A percentile compares a stretch with the other conserved stretches of the same genome.
These are phyloP conservation scores for Vitis hybrid DNA, from an alignment of 177 flowering plant species.

Conservation along the genomic window DNA sequence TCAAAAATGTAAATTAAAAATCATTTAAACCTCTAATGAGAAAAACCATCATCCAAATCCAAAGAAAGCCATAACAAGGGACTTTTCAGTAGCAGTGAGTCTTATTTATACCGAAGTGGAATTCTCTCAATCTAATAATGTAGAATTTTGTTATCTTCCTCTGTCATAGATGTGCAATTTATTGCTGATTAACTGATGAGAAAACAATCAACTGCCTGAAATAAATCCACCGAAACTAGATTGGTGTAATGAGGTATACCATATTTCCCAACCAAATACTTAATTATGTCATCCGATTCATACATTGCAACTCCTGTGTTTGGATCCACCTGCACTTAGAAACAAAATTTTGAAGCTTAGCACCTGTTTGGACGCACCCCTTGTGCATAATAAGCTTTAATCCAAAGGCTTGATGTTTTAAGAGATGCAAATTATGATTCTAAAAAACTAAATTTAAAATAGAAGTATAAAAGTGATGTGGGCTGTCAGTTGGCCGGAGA, in stretches of 20 bases:
- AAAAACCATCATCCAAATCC: too few relatives aligned
- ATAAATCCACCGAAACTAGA: not conserved
- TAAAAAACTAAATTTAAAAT: not conserved
- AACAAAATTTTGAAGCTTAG: conserved; percentile 6
- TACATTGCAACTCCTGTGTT: conserved; percentile 94
- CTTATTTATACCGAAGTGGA: too few relatives aligned
- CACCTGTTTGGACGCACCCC: not conserved
- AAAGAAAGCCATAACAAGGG: too few relatives aligned
- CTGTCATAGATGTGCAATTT: not conserved
- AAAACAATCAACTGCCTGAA: conserved; percentile 8
- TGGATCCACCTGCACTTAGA: conserved; percentile 81
- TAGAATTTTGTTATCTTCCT: not conserved
- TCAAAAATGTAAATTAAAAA: too few relatives aligned
- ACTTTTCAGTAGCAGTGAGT: too few relatives aligned
- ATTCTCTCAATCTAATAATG: not conserved
- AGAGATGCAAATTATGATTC: not conserved
- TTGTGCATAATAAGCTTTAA: not conserved
- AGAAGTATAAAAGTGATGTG: not conserved
- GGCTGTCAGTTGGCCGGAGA: not conserved
- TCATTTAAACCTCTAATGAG: too few relatives aligned
- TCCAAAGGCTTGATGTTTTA: not conserved
- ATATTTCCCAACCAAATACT: conserved; percentile 82
- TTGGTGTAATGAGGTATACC: conserved; percentile 44
- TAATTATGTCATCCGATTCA: conserved; percentile 94
- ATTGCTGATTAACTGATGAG: not conserved